Conservation (phyloP, 2,329 filamentous ascomycete genomes). For the Epichloe coenophiala region DNA sequence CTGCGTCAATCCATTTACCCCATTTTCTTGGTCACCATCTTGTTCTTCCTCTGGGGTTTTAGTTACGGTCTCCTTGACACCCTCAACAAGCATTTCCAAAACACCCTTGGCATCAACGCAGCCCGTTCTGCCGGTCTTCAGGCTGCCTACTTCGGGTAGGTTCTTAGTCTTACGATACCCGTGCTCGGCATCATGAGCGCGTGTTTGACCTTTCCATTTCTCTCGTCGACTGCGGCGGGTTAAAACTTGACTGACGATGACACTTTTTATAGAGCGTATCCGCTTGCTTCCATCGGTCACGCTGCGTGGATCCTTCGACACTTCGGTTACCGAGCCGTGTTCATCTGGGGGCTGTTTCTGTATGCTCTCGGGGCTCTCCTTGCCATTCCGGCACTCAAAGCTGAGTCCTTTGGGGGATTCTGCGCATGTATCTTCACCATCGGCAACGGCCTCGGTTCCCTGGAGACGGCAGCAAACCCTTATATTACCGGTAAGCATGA, state of each 20-base stretch:
- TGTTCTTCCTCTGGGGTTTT: constrained; percentile 35
- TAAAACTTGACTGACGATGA: constrained; percentile 20
- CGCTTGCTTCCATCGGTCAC: constrained; percentile 52
- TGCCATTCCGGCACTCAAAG: constrained; percentile 42
- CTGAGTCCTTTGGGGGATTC: constrained; percentile 62
- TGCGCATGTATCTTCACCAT: constrained; percentile 62
- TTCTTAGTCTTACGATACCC: not conserved
- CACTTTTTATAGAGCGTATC: constrained; percentile 39
- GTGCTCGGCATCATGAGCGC: too few relatives aligned
- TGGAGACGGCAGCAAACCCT: constrained; percentile 68
- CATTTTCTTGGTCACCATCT: constrained; percentile 38
- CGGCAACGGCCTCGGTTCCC: constrained; percentile 56
- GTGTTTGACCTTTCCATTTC: too few relatives aligned
- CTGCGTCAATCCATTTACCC: constrained; percentile 54
- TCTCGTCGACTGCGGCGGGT: too few relatives aligned
- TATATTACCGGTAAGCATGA: constrained; percentile 42
- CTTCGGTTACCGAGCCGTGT: constrained; percentile 53
- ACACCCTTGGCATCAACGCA: constrained; percentile 28
- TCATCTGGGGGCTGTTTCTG: constrained; percentile 53
- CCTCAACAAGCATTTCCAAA: constrained; percentile 37
- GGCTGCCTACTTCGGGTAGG: constrained; percentile 42
- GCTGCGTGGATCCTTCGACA: constrained; percentile 51
- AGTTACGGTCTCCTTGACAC: constrained; percentile 33
- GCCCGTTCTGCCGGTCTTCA: constrained; percentile 33
- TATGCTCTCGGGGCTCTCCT: constrained; percentile 50